A percentile compares a stretch with the other conserved stretches of the same genome.
phyloP scores from a whole-genome alignment of 2,329 filamentous ascomycete species.

The Fusarium sublunatum region DNA sequence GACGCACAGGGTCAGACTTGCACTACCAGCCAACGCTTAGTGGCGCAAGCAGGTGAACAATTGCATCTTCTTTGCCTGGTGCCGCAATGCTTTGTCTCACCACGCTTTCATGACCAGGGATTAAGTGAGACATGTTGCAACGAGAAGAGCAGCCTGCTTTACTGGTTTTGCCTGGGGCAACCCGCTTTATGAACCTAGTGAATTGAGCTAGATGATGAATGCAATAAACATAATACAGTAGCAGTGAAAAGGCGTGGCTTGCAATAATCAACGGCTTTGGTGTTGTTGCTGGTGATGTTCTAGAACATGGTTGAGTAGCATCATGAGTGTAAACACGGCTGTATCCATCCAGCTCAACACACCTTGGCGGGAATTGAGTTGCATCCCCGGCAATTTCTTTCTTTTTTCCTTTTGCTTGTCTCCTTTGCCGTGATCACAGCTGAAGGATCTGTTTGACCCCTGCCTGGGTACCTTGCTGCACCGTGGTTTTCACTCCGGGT shows the following conservation, averaged over 20 bases:
- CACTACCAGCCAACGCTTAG: constrained; percentile 20
- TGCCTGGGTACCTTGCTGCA: constrained; percentile 28
- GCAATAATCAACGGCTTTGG: constrained; percentile 21
- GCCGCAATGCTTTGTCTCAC: constrained; percentile 14
- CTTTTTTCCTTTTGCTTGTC: constrained; percentile 3
- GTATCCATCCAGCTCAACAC: background rate
- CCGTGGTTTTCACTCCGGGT: constrained; percentile 35
- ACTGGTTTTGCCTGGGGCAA: constrained; percentile 33
- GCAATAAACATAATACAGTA: constrained; percentile 3
- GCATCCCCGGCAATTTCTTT: constrained; percentile 13
- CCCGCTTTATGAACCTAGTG: constrained; percentile 27
- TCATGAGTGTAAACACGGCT: constrained; percentile 33
- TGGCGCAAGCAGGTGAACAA: constrained; percentile 19
- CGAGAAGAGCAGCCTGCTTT: constrained; percentile 9
- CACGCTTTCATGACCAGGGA: constrained; percentile 29
- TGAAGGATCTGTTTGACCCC: constrained; percentile 28
- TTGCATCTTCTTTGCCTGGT: constrained; percentile 5
- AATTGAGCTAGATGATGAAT: constrained; percentile 11
- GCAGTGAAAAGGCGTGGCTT: constrained; percentile 19
- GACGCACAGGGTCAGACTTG: constrained; percentile 26
- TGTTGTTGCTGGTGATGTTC: constrained; percentile 13
- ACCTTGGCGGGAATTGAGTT: constrained; percentile 14
- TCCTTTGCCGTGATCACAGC: constrained; percentile 13
- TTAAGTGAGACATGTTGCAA: constrained; percentile 29
- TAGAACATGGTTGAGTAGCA: constrained; percentile 28